Percentiles rank a stretch among this genome's conserved stretches.
phyloP scores from a whole-genome alignment of 2,329 filamentous ascomycete genomes.

The Reticulascus tulasneorum region DNA sequence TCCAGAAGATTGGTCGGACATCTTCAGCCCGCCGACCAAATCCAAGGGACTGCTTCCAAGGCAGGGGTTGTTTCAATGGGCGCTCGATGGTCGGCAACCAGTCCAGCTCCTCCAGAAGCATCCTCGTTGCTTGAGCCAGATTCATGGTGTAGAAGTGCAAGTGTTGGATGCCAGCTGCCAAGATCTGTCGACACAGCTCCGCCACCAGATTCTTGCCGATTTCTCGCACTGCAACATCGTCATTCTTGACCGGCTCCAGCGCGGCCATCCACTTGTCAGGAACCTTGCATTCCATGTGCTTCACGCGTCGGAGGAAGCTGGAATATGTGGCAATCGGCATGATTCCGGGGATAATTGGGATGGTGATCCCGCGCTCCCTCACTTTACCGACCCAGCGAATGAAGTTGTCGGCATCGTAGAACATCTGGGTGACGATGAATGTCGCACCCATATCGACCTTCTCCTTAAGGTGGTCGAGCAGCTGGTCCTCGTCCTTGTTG shows the following conservation, averaged over 20 bases:
- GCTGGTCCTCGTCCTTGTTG: slow-evolving; percentile 76
- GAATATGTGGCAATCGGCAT: slow-evolving; percentile 92
- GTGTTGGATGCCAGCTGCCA: slow-evolving; percentile 78
- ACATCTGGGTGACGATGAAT: slow-evolving; percentile 99
- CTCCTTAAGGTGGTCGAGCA: slow-evolving; percentile 87
- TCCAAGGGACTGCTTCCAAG: slow-evolving; percentile 92
- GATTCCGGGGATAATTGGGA: slow-evolving; percentile 82
- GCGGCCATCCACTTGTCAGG: slow-evolving; percentile 76
- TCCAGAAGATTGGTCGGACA: slow-evolving; percentile 97
- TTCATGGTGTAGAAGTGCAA: slow-evolving; percentile 99
- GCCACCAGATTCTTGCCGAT: slow-evolving; percentile 84
- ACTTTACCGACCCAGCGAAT: slow-evolving; percentile 85
- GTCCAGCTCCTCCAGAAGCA: slow-evolving; percentile 87
- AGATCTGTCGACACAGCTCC: slow-evolving; percentile 82
- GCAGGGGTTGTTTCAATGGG: slow-evolving; percentile 82
- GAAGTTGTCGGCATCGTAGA: slow-evolving; percentile 97
- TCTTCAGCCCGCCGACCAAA: slow-evolving; percentile 88
- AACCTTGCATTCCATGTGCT: slow-evolving; percentile 84
- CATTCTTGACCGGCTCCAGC: slow-evolving; percentile 92
- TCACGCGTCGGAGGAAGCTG: slow-evolving; percentile 83
- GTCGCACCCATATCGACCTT: slow-evolving; percentile 92
- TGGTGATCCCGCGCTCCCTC: slow-evolving; percentile 75
- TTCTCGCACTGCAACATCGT: slow-evolving; percentile 87
- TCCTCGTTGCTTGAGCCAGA: slow-evolving; percentile 85
- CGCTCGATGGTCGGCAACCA: slow-evolving; percentile 74